Evolutionary conservation across 495 filamentous ascomycete species (phyloP), one percentile per base, ranked within the genome.

Genomic region (Daldinia childiae): DNA sequence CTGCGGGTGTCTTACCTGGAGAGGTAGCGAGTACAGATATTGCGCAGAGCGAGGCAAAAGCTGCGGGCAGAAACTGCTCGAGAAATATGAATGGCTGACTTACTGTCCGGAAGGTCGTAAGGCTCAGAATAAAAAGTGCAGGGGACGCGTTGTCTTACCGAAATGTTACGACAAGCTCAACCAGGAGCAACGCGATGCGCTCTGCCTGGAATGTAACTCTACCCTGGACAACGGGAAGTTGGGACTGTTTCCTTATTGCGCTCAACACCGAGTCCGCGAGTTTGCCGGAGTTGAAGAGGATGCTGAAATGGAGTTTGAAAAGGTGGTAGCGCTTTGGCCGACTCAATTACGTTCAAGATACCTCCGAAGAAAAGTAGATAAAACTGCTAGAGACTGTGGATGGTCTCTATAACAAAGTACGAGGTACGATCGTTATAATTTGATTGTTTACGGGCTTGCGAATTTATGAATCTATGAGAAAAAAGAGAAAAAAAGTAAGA

Each of bases 21-120:
- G 45, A 21, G 57, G 57, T 3, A 68, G 56, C 27, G 64, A 62
- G 57, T 68, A 68, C 26, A 68, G 36, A 6, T 61, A 56, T 27
- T 68, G 64, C 19, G 1, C 12, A 1, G 24, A 34, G 26, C 21
- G 64, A 61, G 64, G 64, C 15, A 62, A 4, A 45, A 56, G 64
- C 21, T 68, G 64, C 27, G 17, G 56, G 17, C 26, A 19, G 2
- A 56, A 34, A 26, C 15, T 5, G 3, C 48, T 68, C 17, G 6
- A 15, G 8, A 24, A 24, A 6, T 68, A 36, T 15, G 64, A 68
- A 45, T 68, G 64, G 64, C 50, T 27, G 15, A 68, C 64, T 19
- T 68, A 50, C 19, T 68, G 64, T 21, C 64, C 64, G 0, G 12
- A 43, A 1, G 38, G 48, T 27, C 64, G 58, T 6, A 68, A 29